Evolutionary conservation across 441 rosid genomes (phyloP), one percentile per base, ranked within the genome.

Genomic region (Gossypium laxum): DNA sequence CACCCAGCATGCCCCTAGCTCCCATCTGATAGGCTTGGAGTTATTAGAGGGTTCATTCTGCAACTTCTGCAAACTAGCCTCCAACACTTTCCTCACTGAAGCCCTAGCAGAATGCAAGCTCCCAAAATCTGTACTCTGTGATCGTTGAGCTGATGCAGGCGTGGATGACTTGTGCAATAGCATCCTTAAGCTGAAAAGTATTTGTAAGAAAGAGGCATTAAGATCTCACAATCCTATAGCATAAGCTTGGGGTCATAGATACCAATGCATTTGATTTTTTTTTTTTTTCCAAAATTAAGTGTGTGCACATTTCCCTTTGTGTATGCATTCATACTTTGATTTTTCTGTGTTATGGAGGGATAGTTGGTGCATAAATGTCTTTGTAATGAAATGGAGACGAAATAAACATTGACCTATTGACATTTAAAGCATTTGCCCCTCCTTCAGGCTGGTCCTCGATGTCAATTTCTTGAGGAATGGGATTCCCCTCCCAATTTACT

Each of bases 1-100:
- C 70, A 87, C 88, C 95, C 91, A 89, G 76, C 92, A 87, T 51
- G 92, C 95, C 76, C 95, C 95, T 57, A 87, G 79, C 75, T 87
- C 95, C 95, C 95, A 89, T 80, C 92, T 86, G 77, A 89, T 89
- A 71, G 88, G 76, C 75, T 75, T 76, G 74, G 73, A 57, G 57
- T 59, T 58, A 76, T 84, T 80, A 70, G 81, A 69, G 70, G 84
- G 79, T 75, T 87, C 92, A 78, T 47, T 81, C 75, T 80, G 86
- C 85, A 89, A 77, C 82, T 84, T 87, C 84, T 79, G 78, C 78
- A 89, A 76, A 77, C 95, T 85, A 54, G 82, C 89, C 74, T 80
- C 87, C 11, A 87, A 28, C 55, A 87, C 85, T 81, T 84, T 87
- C 77, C 83, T 75, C 76, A 86, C 89, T 71, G 83, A 81, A 60